phyloP scores from a whole-genome alignment of 139 green algal species.

The Chlorella vulgaris region DNA sequence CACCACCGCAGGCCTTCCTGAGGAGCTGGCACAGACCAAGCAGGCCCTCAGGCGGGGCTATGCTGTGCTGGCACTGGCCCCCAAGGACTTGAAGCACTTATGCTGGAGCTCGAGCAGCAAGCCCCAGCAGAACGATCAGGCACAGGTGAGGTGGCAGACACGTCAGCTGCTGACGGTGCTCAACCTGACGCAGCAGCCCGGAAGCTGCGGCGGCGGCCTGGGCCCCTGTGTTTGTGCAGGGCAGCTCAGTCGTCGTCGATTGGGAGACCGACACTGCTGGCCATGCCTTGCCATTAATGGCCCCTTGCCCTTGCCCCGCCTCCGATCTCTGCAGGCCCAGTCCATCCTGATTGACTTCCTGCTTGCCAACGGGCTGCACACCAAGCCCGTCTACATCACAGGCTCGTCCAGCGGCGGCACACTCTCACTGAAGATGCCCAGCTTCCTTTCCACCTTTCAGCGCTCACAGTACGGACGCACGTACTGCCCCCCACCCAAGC shows the following conservation, averaged over 20 bases:
- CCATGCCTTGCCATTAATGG: neutral
- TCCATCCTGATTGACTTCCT: constrained; percentile 2
- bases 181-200: neutral
- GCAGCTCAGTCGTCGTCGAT: neutral
- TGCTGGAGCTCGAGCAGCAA: neutral
- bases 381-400: constrained; percentile 6
- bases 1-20: neutral
- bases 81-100: neutral
- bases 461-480: neutral
- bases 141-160: neutral
- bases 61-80: constrained; percentile 1
- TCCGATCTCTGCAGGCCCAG: neutral
- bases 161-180: neutral
- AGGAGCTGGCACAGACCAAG: constrained; percentile 6
- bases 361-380: neutral
- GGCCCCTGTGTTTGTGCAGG: neutral
- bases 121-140: neutral
- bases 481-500: neutral
- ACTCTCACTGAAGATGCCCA: constrained; percentile 5
- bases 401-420: constrained; percentile 14
- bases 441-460: neutral
- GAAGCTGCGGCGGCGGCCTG: neutral
- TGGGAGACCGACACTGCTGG: neutral
- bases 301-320: neutral
- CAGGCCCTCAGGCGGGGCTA: neutral